Evolutionary conservation across 371 early-diverging fungal genomes (phyloP).

Genomic region (Syncephalis fuscata): DNA sequence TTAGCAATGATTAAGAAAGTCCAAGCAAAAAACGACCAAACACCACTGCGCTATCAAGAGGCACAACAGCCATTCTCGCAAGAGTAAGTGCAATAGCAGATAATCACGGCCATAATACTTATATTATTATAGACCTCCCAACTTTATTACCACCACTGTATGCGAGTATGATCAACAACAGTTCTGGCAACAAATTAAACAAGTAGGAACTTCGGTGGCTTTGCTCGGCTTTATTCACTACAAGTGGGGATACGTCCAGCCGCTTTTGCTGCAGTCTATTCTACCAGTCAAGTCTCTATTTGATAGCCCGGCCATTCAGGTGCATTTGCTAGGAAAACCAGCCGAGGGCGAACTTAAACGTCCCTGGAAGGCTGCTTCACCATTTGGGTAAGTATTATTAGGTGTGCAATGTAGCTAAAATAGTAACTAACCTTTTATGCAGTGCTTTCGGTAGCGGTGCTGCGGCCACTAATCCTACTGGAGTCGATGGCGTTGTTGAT

Average conservation of each 20-base stretch:
- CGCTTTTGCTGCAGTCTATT: conserved; percentile 75
- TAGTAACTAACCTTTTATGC: too few relatives aligned
- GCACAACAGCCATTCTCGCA: conserved; percentile 18
- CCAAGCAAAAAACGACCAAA: neutral
- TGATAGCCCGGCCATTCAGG: conserved; percentile 52
- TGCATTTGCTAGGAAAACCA: conserved; percentile 65
- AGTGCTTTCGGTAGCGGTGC: neutral
- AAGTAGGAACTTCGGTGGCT: conserved; percentile 40
- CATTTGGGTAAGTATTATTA: conserved; percentile 24
- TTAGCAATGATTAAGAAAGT: neutral
- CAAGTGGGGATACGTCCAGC: conserved; percentile 79
- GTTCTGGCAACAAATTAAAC: conserved; percentile 48
- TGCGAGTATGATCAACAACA: conserved; percentile 71
- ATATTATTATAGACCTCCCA: conserved; percentile 11
- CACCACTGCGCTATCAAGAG: conserved; percentile 2
- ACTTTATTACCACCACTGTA: conserved; percentile 46
- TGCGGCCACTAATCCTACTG: too few relatives aligned
- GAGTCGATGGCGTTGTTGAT: neutral
- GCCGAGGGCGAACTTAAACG: conserved; percentile 65
- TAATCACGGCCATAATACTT: neutral
- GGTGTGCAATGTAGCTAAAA: too few relatives aligned
- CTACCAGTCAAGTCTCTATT: conserved; percentile 59
- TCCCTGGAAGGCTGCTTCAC: conserved; percentile 65
- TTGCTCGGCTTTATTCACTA: conserved; percentile 71
- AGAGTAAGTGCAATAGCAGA: conserved; percentile 7